Percentiles rank a stretch among this genome's conserved stretches.
phyloP scores from a whole-genome alignment of 1,284 basidiomycete species.

The Bondarzewia mesenterica region DNA sequence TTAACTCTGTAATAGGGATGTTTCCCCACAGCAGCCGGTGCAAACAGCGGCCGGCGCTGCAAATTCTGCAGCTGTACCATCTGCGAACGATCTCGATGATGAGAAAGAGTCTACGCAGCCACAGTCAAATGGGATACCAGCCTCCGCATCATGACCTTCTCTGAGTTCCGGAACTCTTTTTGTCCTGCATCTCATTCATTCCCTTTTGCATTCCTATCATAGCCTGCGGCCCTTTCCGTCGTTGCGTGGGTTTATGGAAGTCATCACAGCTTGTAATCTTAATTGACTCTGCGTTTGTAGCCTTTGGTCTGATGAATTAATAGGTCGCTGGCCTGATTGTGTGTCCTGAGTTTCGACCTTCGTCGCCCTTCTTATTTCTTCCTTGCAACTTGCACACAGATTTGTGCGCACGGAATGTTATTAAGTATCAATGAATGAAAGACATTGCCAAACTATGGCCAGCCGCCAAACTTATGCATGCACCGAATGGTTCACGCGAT shows the following conservation, averaged over 20 bases:
- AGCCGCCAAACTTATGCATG: no score
- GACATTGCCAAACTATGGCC: no score
- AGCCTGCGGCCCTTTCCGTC: no score
- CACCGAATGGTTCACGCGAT: not conserved
- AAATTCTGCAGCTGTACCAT: constrained; percentile 72
- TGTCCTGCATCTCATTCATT: no score
- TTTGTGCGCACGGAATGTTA: no score
- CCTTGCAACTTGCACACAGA: no score
- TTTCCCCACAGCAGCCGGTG: constrained; percentile 44
- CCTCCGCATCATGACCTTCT: constrained; percentile 4
- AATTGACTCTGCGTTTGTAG: not conserved
- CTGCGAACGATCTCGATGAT: constrained; percentile 56
- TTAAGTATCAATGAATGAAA: no score
- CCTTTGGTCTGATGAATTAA: not conserved
- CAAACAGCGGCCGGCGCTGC: constrained; percentile 54
- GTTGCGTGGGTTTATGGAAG: not conserved
- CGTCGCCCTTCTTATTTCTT: no score
- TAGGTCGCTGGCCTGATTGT: no score
- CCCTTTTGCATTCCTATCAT: no score
- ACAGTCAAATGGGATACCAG: constrained; percentile 6
- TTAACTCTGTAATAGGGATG: constrained; percentile 49
- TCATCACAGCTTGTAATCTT: not conserved
- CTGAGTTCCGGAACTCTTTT: not conserved
- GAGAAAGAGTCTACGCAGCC: constrained; percentile 14
- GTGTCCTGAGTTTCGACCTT: not conserved